Evolutionary conservation across 768 basidiomycete genomes (phyloP).

Genomic region (Hericium erinaceus): DNA sequence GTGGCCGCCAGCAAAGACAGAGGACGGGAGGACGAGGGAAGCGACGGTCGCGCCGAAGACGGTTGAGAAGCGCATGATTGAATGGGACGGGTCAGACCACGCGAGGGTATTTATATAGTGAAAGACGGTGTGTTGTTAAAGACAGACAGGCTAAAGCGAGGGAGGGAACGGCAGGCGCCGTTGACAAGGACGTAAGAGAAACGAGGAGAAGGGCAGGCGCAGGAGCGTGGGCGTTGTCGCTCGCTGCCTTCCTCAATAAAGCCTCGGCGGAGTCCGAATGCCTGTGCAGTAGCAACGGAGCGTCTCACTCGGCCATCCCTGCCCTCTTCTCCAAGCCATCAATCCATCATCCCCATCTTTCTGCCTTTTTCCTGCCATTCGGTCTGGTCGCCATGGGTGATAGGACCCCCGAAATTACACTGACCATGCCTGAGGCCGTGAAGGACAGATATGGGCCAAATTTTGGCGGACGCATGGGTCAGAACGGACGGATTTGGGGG

Average conservation of each 20-base stretch:
- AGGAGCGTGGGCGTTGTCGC: not conserved
- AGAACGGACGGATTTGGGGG: no score
- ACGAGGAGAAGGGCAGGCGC: not conserved
- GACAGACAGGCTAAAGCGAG: not conserved
- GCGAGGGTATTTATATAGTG: not conserved
- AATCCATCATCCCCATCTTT: no score
- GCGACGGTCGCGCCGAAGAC: slow-evolving; percentile 4
- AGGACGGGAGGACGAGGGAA: slow-evolving; percentile 6
- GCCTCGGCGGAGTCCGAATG: not conserved
- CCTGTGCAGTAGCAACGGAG: not conserved
- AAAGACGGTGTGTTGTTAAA: not conserved
- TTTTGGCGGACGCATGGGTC: no score
- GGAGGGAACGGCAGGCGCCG: not conserved
- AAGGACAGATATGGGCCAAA: no score
- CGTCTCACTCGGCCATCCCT: not conserved
- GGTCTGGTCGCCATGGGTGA: no score
- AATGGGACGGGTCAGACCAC: not conserved
- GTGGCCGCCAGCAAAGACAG: slow-evolving; percentile 1
- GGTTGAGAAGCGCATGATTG: not conserved
- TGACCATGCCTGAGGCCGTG: no score
- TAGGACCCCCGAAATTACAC: no score
- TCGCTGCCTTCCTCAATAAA: not conserved
- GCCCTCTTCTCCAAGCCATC: not conserved
- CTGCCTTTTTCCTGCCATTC: no score
- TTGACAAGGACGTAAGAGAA: not conserved